Evolutionary conservation across 2,329 filamentous ascomycete genomes (phyloP), one percentile per base, ranked within the genome.

Genomic region (Diaporthe humulicola): DNA sequence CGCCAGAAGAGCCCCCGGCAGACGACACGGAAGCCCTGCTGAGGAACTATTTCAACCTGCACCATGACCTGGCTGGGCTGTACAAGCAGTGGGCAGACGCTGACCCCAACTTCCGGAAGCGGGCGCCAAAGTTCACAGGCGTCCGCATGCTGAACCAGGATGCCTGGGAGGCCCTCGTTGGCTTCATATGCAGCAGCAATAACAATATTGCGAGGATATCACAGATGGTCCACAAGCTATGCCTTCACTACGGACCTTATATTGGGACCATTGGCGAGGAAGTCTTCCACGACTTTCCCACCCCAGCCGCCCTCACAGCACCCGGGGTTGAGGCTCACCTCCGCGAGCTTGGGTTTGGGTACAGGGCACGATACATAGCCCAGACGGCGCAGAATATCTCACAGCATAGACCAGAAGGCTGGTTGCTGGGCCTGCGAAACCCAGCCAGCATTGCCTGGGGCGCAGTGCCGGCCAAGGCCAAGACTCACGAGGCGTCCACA

Each of bases 111-210:
- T 99, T 99, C 85, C 93, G 92, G 79, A 93, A 93, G 81, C 95
- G 94, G 78, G 96, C 97, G 0, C 93, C 94, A 0, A 92, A 93
- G 73, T 99, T 99, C 82, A 93, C 93, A 0, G 97, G 97, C 17
- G 94, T 99, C 73, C 92, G 97, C 30, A 98, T 99, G 78, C 86
- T 99, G 58, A 94, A 93, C 79, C 97, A 99, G 85, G 96, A 98
- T 86, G 93, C 96, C 1, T 99, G 97, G 97, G 97, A 99, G 84
- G 92, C 97, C 0, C 87, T 99, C 30, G 88, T 99, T 33, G 93
- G 94, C 73, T 99, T 99, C 84, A 99, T 99, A 77, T 99, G 97
- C 88, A 98, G 96, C 84, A 98, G 95, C 84, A 99, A 99, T 85
- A 99, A 99, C 85, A 98, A 99, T 82, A 99, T 99, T 76, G 90